Conservation (phyloP, 495 filamentous ascomycete species). For the Clohesyomyces aquaticus region DNA sequence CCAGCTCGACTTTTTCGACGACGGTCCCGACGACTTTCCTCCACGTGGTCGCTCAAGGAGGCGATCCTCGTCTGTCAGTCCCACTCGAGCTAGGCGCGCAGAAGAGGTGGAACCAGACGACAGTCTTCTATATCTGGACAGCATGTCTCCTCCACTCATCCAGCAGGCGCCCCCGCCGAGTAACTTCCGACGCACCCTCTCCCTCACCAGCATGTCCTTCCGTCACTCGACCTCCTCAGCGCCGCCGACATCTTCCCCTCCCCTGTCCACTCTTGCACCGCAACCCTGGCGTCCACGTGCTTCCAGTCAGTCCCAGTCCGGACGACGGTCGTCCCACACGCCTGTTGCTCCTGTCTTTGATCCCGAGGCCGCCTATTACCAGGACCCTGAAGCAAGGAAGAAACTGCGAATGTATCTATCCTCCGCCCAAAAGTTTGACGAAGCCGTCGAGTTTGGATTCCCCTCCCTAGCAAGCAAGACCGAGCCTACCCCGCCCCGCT, state of each 20-base stretch:
- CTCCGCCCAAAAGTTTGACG: constrained; percentile 93
- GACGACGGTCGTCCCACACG: constrained; percentile 55
- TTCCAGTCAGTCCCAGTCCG: constrained; percentile 43
- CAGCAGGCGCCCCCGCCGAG: constrained; percentile 45
- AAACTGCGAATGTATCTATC: constrained; percentile 87
- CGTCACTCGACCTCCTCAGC: constrained; percentile 49
- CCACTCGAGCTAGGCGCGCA: constrained; percentile 4
- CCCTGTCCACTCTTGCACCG: constrained; percentile 33
- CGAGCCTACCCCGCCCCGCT: constrained; percentile 36
- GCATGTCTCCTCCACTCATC: constrained; percentile 43
- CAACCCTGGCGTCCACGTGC: constrained; percentile 35
- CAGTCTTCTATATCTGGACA: constrained; percentile 27
- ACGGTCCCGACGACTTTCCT: constrained; percentile 12
- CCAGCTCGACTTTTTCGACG: constrained; percentile 33
- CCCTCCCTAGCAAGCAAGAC: constrained; percentile 59
- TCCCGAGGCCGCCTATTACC: constrained; percentile 78
- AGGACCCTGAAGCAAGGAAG: constrained; percentile 84
- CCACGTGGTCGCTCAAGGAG: constrained; percentile 15
- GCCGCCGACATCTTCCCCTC: constrained; percentile 51
- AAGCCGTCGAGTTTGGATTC: constrained; percentile 92
- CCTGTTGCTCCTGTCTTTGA: constrained; percentile 53
- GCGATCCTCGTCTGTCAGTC: constrained; percentile 16
- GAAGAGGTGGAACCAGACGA: constrained; percentile 14
- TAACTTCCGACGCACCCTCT: constrained; percentile 57
- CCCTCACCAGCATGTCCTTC: constrained; percentile 51